Conservation (phyloP, 192 early-diverging fungal genomes). For the Coemansia sp. region DNA sequence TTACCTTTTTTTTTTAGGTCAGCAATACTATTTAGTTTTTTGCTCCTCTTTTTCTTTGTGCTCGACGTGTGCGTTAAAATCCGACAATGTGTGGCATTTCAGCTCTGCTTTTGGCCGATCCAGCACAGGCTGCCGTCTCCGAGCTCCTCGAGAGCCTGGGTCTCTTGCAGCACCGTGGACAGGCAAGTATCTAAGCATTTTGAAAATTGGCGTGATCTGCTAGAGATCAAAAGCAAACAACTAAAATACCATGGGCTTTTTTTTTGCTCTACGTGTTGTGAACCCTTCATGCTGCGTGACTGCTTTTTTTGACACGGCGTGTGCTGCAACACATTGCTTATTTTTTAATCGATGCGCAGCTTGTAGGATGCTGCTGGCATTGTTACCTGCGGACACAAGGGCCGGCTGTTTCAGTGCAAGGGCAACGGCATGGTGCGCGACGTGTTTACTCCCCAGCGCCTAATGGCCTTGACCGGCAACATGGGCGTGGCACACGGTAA, state of each 20-base stretch:
- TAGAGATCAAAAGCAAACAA: not conserved
- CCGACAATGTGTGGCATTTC: slow-evolving; percentile 93
- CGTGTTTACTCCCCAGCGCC: slow-evolving; percentile 81
- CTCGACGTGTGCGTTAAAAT: too few species aligned
- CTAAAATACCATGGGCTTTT: not conserved
- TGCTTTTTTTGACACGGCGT: not conserved
- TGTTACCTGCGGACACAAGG: slow-evolving; percentile 94
- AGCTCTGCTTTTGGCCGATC: slow-evolving; percentile 78
- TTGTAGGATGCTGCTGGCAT: slow-evolving; percentile 98
- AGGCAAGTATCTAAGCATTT: slow-evolving; percentile 58
- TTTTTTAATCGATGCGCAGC: too few species aligned
- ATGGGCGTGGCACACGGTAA: slow-evolving; percentile 98
- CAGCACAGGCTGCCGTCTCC: slow-evolving; percentile 63
- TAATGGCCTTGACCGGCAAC: slow-evolving; percentile 73
- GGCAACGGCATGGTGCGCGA: slow-evolving; percentile 99
- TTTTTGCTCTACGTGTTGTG: too few species aligned
- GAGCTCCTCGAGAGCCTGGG: slow-evolving; percentile 95
- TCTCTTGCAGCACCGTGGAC: slow-evolving; percentile 95
- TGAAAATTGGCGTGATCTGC: not conserved
- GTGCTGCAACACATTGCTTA: too few species aligned
- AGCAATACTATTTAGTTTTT: slow-evolving; percentile 2
- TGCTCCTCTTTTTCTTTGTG: slow-evolving; percentile 1
- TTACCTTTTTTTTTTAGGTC: slow-evolving; percentile 14
- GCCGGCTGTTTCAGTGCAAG: slow-evolving; percentile 97
- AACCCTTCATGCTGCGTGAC: too few species aligned